Evolutionary conservation across 495 filamentous ascomycete genomes (phyloP), one percentile per base, ranked within the genome.

Genomic region (Bathelium albidoporum): DNA sequence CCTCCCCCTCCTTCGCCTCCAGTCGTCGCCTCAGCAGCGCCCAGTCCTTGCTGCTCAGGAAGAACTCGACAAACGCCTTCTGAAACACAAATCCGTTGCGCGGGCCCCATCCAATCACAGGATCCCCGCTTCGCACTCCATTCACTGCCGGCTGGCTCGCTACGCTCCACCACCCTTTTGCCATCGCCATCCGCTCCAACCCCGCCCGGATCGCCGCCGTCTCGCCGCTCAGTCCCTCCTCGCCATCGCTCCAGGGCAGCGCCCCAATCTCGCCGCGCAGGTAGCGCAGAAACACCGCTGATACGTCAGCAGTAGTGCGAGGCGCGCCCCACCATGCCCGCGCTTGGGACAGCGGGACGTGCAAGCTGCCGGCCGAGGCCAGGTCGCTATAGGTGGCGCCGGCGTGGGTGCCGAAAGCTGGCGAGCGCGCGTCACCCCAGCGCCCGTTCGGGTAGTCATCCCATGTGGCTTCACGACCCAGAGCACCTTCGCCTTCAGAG

Each of bases 391-490:
- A 49, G 9, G 9, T n/a, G 43, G 5, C 9, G 11, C 91, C 92
- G 72, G 96, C 91, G 62, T 96, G 95, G 73, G 95, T 90, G 64
- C 94, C 93, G 74, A 95, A 98, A 0, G 94, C 94, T 24, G 75
- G 75, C 1, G 72, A 75, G 49, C 77, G 72, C 11, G 93, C 90
- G 71, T 97, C 93, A 71, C 94, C 94, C 86, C 93, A 98, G 53
- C 94, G 85, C 29, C 94, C 95, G 79, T 98, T 98, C 60, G 95
- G 94, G 77, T 87, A 98, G 76, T 98, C 94, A 72, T 98, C 94
- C 94, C 94, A 98, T 5, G 94, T 97, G 26, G 95, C 95, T 77
- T 97, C 95, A 64, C 95, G 81, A 34, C 93, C 94, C 14, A 96
- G 81, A n/a, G 88, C 79, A 43, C 92, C 92, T 66, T 93, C 85